Evolutionary conservation across 2,329 filamentous ascomycete species (phyloP).

Genomic region (Aspergillus latus): DNA sequence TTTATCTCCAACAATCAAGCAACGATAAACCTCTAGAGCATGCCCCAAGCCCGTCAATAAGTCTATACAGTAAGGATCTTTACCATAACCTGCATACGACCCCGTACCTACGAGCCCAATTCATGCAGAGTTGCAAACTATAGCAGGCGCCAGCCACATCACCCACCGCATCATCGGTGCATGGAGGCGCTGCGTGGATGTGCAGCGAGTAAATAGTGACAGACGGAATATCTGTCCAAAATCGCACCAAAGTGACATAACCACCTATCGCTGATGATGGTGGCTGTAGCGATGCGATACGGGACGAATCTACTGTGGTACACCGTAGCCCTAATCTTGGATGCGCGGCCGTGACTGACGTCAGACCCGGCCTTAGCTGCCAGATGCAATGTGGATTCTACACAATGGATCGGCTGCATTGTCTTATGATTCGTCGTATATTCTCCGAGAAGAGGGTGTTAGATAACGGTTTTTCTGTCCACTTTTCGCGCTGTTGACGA

Average conservation of each 20-base stretch:
- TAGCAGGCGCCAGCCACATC: background rate
- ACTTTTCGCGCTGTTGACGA: background rate
- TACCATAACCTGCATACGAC: too few species aligned
- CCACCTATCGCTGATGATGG: background rate
- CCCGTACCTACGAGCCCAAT: too few species aligned
- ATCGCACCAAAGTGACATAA: background rate
- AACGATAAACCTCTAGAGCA: too few species aligned
- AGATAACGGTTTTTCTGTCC: background rate
- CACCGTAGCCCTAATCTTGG: background rate
- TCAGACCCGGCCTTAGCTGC: constrained; percentile 2
- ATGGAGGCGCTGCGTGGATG: background rate
- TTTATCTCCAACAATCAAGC: too few species aligned
- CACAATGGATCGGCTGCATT: background rate
- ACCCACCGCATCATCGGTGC: too few species aligned
- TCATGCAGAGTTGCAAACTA: too few species aligned
- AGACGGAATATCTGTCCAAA: too few species aligned
- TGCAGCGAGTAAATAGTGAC: background rate
- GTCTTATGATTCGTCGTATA: background rate
- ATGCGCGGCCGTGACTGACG: background rate
- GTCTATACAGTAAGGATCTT: too few species aligned
- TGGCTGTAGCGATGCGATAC: background rate
- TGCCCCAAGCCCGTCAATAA: too few species aligned
- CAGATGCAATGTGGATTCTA: background rate
- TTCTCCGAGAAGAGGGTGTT: background rate
- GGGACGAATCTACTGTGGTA: background rate